These are phyloP conservation scores for Candida sanyiensis DNA, from an alignment of 805 yeast genomes.

Conservation along the genomic window DNA sequence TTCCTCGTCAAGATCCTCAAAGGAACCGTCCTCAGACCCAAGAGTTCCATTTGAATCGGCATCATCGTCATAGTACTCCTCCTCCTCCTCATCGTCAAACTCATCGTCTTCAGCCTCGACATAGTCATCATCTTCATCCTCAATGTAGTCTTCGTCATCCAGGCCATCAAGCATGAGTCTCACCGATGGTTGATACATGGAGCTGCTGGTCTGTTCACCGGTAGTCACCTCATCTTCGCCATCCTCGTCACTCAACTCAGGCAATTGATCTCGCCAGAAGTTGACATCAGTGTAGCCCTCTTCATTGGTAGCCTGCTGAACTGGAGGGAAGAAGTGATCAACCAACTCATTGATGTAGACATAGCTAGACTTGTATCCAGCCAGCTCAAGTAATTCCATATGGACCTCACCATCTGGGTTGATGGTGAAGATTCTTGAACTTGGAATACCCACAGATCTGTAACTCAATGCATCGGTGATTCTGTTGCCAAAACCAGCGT, in stretches of 20 bases:
- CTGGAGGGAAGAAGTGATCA: constrained; percentile 96
- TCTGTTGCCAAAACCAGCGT: constrained; percentile 95
- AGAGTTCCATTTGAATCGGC: constrained; percentile 8
- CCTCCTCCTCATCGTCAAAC: constrained; percentile 23
- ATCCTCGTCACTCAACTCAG: constrained; percentile 53
- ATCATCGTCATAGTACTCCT: constrained; percentile 22
- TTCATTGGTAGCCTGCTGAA: constrained; percentile 31
- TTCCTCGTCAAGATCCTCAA: constrained; percentile 21
- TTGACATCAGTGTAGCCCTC: constrained; percentile 75
- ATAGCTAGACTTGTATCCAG: constrained; percentile 87
- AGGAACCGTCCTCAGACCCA: constrained; percentile 10
- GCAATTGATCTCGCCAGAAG: constrained; percentile 84
- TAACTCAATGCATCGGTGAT: constrained; percentile 96
- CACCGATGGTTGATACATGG: constrained; percentile 3
- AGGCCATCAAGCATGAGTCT: constrained; percentile 17
- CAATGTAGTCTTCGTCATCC: constrained; percentile 21
- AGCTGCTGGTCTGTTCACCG: constrained; percentile 10
- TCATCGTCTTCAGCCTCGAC: constrained; percentile 19
- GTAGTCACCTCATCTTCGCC: constrained; percentile 33
- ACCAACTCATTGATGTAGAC: constrained; percentile 88
- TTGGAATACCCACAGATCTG: constrained; percentile 88
- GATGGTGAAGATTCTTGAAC: constrained; percentile 90
- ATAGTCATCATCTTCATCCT: constrained; percentile 20
- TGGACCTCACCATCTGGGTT: constrained; percentile 96
- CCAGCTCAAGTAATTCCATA: constrained; percentile 90